Conservation (phyloP, 345 rosid genomes). For the Gossypium ekmanianum region DNA sequence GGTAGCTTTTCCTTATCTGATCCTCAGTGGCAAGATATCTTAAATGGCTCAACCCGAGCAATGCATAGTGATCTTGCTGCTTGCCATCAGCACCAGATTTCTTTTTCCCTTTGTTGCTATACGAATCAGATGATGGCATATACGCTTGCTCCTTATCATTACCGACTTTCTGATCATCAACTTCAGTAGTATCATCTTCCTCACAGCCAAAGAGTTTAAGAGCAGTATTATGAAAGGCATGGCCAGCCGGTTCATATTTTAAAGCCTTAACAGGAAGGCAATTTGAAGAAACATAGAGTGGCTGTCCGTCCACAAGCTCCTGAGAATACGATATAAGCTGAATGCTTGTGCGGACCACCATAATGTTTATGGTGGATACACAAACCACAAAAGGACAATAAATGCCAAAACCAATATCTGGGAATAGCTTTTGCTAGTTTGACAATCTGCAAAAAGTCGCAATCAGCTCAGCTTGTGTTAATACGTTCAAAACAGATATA, state of each 20-base stretch:
- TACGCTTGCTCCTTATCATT: constrained; percentile 57
- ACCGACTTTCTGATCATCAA: constrained; percentile 48
- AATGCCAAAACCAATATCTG: constrained; percentile 1
- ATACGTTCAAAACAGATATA: constrained; percentile 5
- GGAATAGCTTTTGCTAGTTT: background rate
- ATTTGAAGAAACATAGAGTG: constrained; percentile 68
- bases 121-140: constrained; percentile 71
- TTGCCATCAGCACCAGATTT: constrained; percentile 60
- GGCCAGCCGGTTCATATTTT: constrained; percentile 89
- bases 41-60: constrained; percentile 86
- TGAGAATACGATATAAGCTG: constrained; percentile 68
- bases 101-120: constrained; percentile 77
- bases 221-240: constrained; percentile 79
- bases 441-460: constrained; percentile 7
- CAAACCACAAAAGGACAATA: background rate
- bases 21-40: constrained; percentile 99
- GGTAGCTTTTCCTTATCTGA: constrained; percentile 83
- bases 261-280: constrained; percentile 73
- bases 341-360: constrained; percentile 31
- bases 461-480: constrained; percentile 3
- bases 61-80: constrained; percentile 91
- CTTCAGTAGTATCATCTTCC: constrained; percentile 41
- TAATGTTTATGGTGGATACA: constrained; percentile 23
- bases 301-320: constrained; percentile 77
- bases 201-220: constrained; percentile 74